A percentile compares a stretch with the other conserved stretches of the same genome.
These are phyloP conservation scores for Hymenochaete sp. DNA, from an alignment of 1,284 basidiomycete species.

Conservation along the genomic window DNA sequence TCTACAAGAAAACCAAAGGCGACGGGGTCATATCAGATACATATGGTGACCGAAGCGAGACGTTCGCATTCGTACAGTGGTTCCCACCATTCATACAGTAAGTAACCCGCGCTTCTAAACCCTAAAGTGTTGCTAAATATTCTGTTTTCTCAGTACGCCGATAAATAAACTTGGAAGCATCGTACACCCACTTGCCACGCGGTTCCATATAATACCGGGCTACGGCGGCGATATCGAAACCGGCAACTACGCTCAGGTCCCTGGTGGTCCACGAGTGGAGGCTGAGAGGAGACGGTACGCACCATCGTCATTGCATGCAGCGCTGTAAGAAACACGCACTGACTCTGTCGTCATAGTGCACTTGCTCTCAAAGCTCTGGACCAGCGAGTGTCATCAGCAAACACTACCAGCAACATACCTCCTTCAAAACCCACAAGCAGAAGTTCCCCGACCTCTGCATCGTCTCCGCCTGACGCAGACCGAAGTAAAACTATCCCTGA, in stretches of 20 bases:
- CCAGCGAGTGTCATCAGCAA: conserved; percentile 72
- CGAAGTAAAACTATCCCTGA: conserved; percentile 26
- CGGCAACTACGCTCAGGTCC: conserved; percentile 66
- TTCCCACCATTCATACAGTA: conserved; percentile 93
- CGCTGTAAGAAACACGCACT: conserved; percentile 3
- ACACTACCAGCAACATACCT: no score
- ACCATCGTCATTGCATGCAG: not conserved
- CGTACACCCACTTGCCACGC: conserved; percentile 61
- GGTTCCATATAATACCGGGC: conserved; percentile 73
- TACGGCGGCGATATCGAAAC: conserved; percentile 59
- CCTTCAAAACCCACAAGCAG: conserved; percentile 31
- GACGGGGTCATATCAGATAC: conserved; percentile 52
- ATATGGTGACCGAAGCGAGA: conserved; percentile 91
- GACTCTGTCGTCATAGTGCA: conserved; percentile 41
- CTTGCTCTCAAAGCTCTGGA: conserved; percentile 95
- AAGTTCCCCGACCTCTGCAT: conserved; percentile 24
- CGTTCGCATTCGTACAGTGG: conserved; percentile 93
- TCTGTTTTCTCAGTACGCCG: conserved; percentile 39
- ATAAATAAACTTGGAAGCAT: conserved; percentile 63
- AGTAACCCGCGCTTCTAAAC: conserved; percentile 25
- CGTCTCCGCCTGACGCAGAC: conserved; percentile 24
- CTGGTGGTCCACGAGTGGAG: conserved; percentile 83
- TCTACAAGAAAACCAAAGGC: conserved; percentile 79
- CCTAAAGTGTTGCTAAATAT: not conserved
- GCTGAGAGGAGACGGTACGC: conserved; percentile 83